A percentile compares a stretch with the other conserved stretches of the same genome.
phyloP scores from a whole-genome alignment of 2,329 filamentous ascomycete species.

The Ophioceras dolichostomum region DNA sequence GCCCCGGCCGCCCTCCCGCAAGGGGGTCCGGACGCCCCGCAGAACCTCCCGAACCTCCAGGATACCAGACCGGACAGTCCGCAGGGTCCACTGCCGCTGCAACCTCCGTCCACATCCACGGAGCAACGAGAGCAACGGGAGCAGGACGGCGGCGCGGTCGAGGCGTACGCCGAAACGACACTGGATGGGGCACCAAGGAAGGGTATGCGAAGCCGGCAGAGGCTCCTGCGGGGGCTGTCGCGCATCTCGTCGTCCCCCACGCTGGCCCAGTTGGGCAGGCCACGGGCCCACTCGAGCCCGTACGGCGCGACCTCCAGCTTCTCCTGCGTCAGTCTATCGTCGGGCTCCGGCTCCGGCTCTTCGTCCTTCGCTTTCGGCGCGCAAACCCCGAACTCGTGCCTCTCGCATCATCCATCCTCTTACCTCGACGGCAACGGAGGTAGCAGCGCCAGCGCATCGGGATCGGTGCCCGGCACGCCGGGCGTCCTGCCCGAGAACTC shows the following conservation, averaged over 20 bases:
- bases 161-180: too few relatives aligned
- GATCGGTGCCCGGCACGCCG: conserved; percentile 26
- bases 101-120: too few relatives aligned
- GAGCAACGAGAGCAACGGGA: too few relatives aligned
- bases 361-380: conserved; percentile 3
- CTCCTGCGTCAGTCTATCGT: conserved; percentile 42
- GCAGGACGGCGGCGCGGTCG: too few relatives aligned
- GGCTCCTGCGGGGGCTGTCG: conserved; percentile 61
- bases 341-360: conserved; percentile 17
- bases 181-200: conserved; percentile 2
- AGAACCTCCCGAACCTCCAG: too few relatives aligned
- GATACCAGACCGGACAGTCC: too few relatives aligned
- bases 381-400: conserved; percentile 2
- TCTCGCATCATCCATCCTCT: conserved; percentile 15
- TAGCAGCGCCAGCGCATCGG: conserved; percentile 22
- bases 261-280: conserved; percentile 43
- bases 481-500: conserved; percentile 19
- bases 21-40: too few relatives aligned
- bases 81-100: too few relatives aligned
- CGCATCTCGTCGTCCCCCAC: conserved; percentile 74
- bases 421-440: too few relatives aligned
- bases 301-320: conserved; percentile 43
- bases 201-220: conserved; percentile 41
- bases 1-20: too few relatives aligned
- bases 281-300: conserved; percentile 55